Evolutionary conservation across 2,329 filamentous ascomycete genomes (phyloP), one percentile per base, ranked within the genome.

Genomic region (Aspergillus fumigatiaffinis): DNA sequence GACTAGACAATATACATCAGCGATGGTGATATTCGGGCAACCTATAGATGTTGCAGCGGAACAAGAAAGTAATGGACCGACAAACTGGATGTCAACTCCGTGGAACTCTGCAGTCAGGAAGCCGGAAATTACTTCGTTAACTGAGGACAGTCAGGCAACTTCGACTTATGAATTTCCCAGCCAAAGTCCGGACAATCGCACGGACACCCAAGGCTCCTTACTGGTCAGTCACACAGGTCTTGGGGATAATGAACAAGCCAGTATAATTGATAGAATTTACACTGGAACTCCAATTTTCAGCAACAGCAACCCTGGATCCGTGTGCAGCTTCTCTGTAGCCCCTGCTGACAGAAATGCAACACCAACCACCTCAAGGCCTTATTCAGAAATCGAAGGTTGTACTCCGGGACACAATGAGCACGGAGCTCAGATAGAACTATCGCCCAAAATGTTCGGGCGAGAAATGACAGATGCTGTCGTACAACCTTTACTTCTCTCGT

Each of bases 11-110:
- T 14, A 17, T 47, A 14, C 49, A 3, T 50, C 53, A 23, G 38
- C 57, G 2, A 35, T 58, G 32, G 58, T 50, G 32, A 41, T 66
- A 38, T 66, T 64, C 25, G 63, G 63, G 8, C 64, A 66, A 35
- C 10, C 58, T 46, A 47, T 64, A 20, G n/a, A 9, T 10, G n/a
- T 52, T 6, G 47, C 52, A 32, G 28, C 20, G 7, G 4, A 14
- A 10, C 44, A 47, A 47, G 20, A 21, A 23, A 23, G 12, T 14
- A 6, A 28, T 47, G 6, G 26, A 48, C 21, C 26, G 17, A 35
- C 10, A 41, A 29, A 53, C 60, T 60, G 61, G 61, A 60, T 65
- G 61, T 52, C 51, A 57, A 57, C 57, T 41, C 51, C 54, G 42
- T 52, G 44, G 44, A 20, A 47, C 10, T 20, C 41, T 21, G 17